phyloP scores from a whole-genome alignment of 1,284 basidiomycete species.

The Termitomyces sp. region DNA sequence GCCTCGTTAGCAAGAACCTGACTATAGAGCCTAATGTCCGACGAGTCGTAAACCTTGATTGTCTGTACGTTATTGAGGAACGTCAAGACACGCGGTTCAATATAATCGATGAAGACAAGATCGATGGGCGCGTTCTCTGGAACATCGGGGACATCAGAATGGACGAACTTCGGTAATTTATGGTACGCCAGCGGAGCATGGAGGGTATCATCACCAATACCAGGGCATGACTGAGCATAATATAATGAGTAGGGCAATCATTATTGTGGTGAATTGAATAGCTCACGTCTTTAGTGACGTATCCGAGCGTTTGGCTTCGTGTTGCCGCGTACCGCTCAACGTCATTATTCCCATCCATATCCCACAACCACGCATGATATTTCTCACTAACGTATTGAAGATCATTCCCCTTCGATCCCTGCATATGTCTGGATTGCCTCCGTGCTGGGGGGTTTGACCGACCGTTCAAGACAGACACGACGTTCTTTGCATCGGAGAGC shows the following conservation, averaged over 20 bases:
- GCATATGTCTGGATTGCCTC: slow-evolving; percentile 16
- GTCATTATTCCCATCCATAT: slow-evolving; percentile 40
- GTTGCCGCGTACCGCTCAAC: slow-evolving; percentile 30
- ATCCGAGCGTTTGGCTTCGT: slow-evolving; percentile 53
- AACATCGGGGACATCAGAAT: slow-evolving; percentile 48
- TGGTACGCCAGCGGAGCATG: slow-evolving; percentile 57
- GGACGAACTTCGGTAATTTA: slow-evolving; percentile 49
- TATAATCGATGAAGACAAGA: slow-evolving; percentile 68
- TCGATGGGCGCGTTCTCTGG: slow-evolving; percentile 50
- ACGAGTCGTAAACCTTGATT: slow-evolving; percentile 42
- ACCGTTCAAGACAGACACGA: slow-evolving; percentile 52
- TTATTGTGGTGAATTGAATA: neutral
- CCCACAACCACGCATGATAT: slow-evolving; percentile 50
- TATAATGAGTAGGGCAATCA: slow-evolving; percentile 19
- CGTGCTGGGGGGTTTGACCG: slow-evolving; percentile 33
- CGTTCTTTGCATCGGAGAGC: slow-evolving; percentile 42
- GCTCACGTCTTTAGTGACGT: slow-evolving; percentile 66
- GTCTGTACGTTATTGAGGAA: slow-evolving; percentile 53
- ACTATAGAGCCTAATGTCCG: slow-evolving; percentile 50
- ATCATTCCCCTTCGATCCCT: slow-evolving; percentile 37
- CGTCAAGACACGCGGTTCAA: slow-evolving; percentile 43
- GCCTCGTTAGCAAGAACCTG: slow-evolving; percentile 43
- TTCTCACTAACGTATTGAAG: slow-evolving; percentile 47
- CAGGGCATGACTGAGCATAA: slow-evolving; percentile 52
- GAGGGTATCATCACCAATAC: slow-evolving; percentile 61